Conservation (phyloP, 768 basidiomycete genomes). For the Phlebiopsis flavidoalba region DNA sequence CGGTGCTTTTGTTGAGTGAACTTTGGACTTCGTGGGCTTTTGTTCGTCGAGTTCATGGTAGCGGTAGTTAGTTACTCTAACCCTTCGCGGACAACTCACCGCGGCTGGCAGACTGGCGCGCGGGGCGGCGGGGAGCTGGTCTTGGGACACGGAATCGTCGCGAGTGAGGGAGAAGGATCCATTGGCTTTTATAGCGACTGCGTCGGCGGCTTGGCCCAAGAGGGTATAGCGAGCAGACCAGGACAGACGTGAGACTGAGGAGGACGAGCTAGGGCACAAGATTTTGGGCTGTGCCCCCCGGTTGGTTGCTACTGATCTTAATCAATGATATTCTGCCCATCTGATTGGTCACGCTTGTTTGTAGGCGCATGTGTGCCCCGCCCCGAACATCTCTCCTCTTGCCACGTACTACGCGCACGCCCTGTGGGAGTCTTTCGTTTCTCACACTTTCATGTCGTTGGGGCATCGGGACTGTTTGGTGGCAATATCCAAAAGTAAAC, state of each 20-base stretch:
- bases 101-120: background rate
- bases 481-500: too few relatives aligned
- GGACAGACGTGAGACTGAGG: background rate
- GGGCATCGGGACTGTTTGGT: too few relatives aligned
- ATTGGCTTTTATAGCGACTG: background rate
- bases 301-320: background rate
- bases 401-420: too few relatives aligned
- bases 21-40: slow-evolving; percentile 74
- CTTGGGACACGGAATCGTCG: background rate
- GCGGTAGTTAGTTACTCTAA: too few relatives aligned
- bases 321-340: background rate
- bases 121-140: background rate
- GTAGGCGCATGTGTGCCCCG: too few relatives aligned
- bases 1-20: too few relatives aligned
- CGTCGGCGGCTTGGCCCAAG: background rate
- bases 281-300: background rate
- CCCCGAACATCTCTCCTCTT: too few relatives aligned
- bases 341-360: too few relatives aligned
- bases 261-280: background rate
- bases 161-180: background rate
- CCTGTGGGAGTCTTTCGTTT: too few relatives aligned
- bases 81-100: too few relatives aligned
- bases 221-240: background rate
- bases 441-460: too few relatives aligned
- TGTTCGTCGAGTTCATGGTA: slow-evolving; percentile 62